Percentiles rank a stretch among this genome's conserved stretches.
These are phyloP conservation scores for Ogataea sp. DNA, from an alignment of 805 yeast genomes.

Conservation along the genomic window DNA sequence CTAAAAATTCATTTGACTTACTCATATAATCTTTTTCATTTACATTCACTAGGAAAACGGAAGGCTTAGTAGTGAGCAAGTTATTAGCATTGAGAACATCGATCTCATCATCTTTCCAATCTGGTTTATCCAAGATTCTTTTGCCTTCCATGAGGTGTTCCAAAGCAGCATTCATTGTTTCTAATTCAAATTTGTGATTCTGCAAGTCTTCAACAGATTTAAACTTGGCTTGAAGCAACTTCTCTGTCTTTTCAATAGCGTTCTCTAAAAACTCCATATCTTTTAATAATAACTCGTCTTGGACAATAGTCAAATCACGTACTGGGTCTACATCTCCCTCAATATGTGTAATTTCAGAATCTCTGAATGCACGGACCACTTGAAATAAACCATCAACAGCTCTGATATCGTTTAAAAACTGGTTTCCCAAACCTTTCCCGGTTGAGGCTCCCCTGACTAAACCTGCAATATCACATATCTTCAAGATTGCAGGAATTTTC, in stretches of 20 bases:
- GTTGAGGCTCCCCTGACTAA: conserved; percentile 53
- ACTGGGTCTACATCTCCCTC: conserved; percentile 58
- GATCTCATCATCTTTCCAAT: conserved; percentile 87
- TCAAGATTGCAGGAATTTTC: conserved; percentile 46
- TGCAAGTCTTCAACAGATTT: conserved; percentile 59
- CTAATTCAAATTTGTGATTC: conserved; percentile 79
- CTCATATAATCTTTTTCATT: conserved; percentile 83
- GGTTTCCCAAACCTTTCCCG: conserved; percentile 72
- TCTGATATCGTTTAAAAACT: conserved; percentile 58
- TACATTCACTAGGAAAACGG: conserved; percentile 85
- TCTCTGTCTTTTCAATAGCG: conserved; percentile 48
- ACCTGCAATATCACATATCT: conserved; percentile 65
- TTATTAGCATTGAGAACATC: conserved; percentile 81
- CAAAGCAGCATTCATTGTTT: conserved; percentile 69
- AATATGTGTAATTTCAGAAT: conserved; percentile 59
- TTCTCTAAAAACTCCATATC: conserved; percentile 72
- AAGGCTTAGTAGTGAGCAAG: conserved; percentile 90
- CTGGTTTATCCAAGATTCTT: conserved; percentile 72
- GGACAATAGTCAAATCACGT: conserved; percentile 54
- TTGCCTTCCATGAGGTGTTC: conserved; percentile 73
- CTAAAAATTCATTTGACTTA: conserved; percentile 81
- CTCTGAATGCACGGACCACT: conserved; percentile 57
- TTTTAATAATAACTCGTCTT: conserved; percentile 55
- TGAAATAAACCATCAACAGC: conserved; percentile 69
- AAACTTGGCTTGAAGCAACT: conserved; percentile 71